phyloP scores from a whole-genome alignment of 345 rosid genomes.

The Ailanthus altissimus region DNA sequence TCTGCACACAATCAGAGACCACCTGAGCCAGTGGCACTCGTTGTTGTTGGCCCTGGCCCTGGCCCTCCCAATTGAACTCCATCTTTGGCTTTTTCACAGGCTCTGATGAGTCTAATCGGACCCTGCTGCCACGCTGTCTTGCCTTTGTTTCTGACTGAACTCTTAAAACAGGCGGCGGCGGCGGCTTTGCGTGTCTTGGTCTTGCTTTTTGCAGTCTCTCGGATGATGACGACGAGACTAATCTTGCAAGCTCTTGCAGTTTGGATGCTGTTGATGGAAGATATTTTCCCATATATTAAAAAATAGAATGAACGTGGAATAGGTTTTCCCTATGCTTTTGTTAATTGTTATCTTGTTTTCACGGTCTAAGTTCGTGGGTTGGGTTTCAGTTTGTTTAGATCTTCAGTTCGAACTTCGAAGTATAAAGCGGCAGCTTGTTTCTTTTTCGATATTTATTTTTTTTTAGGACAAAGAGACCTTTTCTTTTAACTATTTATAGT shows the following conservation, averaged over 20 bases:
- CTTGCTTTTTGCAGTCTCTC: conserved; percentile 32
- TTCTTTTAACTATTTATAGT: not conserved
- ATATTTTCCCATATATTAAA: conserved; percentile 62
- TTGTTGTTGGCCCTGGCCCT: no score
- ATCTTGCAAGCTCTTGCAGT: conserved; percentile 48
- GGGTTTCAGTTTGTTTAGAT: not conserved
- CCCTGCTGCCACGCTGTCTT: conserved; percentile 28
- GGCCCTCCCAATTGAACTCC: conserved; percentile 37
- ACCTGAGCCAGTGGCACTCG: conserved; percentile 63
- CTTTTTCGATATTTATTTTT: no score
- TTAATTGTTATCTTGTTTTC: conserved; percentile 18
- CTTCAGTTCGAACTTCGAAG: not conserved
- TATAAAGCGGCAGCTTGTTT: not conserved
- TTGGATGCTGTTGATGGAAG: conserved; percentile 36
- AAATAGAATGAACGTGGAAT: not conserved
- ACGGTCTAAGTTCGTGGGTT: conserved; percentile 22
- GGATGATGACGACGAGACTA: conserved; percentile 40
- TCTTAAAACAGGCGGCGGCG: conserved; percentile 1
- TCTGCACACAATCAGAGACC: conserved; percentile 64
- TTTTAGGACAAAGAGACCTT: not conserved
- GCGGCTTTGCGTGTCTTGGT: conserved; percentile 33
- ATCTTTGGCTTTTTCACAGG: conserved; percentile 39
- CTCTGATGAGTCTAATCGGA: conserved; percentile 33
- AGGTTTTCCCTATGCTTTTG: not conserved
- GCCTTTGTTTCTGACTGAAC: not conserved